phyloP scores from a whole-genome alignment of 371 early-diverging fungal species.

The Apophysomyces variabilis region DNA sequence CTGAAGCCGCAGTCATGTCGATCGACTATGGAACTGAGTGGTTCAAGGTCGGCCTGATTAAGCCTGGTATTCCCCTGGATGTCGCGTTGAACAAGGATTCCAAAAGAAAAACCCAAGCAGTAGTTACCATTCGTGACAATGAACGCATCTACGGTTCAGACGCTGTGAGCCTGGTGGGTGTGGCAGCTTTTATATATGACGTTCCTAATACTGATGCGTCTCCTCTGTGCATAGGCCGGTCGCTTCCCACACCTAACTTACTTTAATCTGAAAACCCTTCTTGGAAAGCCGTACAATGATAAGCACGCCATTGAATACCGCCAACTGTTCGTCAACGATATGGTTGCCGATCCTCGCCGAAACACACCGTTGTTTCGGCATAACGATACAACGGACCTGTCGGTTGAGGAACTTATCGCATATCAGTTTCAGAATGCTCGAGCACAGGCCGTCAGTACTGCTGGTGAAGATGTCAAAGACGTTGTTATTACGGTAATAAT shows the following conservation, averaged over 20 bases:
- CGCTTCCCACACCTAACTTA: conserved; percentile 87
- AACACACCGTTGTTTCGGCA: conserved; percentile 69
- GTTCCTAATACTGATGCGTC: not conserved
- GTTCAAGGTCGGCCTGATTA: conserved; percentile 94
- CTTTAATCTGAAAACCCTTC: conserved; percentile 78
- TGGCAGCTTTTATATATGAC: not conserved
- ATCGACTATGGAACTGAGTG: conserved; percentile 97
- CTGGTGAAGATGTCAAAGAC: conserved; percentile 80
- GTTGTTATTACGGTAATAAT: conserved; percentile 85
- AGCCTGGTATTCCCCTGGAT: conserved; percentile 89
- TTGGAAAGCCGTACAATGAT: conserved; percentile 80
- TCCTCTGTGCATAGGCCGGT: conserved; percentile 64
- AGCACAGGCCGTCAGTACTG: conserved; percentile 79
- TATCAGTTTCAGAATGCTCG: conserved; percentile 92
- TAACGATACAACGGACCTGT: conserved; percentile 55
- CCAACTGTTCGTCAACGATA: conserved; percentile 69
- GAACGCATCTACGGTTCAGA: conserved; percentile 91
- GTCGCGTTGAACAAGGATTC: conserved; percentile 95
- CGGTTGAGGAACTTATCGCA: conserved; percentile 91
- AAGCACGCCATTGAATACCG: conserved; percentile 71
- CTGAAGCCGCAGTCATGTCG: conserved; percentile 80
- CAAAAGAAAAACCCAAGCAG: conserved; percentile 90
- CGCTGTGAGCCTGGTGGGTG: conserved; percentile 74
- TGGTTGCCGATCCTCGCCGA: conserved; percentile 70
- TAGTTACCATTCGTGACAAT: conserved; percentile 78